Base-by-base conservation (phyloP, 148 eudicot genomes). In the Arctostaphylos glauca region DNA sequence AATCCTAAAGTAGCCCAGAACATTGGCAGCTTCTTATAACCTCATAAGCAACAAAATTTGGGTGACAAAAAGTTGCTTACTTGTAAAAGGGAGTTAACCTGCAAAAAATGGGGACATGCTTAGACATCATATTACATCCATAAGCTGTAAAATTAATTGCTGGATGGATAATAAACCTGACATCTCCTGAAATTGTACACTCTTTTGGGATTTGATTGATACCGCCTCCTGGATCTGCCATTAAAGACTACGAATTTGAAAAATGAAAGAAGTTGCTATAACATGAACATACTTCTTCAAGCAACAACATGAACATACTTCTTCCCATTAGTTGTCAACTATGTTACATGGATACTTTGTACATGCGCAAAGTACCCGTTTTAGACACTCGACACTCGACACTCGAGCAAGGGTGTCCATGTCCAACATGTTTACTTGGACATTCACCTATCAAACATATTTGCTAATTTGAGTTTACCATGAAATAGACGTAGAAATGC, bases 41-140 rank as follows among this genome's bases (percentile, higher is more conserved):
- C 53, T 48, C 23, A 21, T 12, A 83, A 44, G 44, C 47, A 48
- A 44, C 15, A 12, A 41, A 15, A 55, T 55, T 44, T 80, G 3
- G 82, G 72, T 19, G 9, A 55, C 10, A 44, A 76, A 59, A 43
- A 77, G 66, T 78, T 41, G 74, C 89, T 84, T 94, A 96, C 99
- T 90, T 86, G 86, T 96, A 96, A 84, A 96, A 94, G 83, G 99
- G 99, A 80, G 99, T 96, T 87, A 96, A 86, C 96, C 98, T 95
- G 97, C 92, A 87, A 88, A 77, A 78, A 68, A 8, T 78, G 74
- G 74, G 76, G 19, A 70, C 64, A 67, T 53, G 2, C 74, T 84
- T 78, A 84, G 80, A 75, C n/a, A 72, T 72, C 80, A 47, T 19
- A 76, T 44, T 38, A 59, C 14, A 74, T 21, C 25, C 64, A 49